Evolutionary conservation across 2,329 filamentous ascomycete species (phyloP).

Genomic region (Calonectria pseudoreteaudii): DNA sequence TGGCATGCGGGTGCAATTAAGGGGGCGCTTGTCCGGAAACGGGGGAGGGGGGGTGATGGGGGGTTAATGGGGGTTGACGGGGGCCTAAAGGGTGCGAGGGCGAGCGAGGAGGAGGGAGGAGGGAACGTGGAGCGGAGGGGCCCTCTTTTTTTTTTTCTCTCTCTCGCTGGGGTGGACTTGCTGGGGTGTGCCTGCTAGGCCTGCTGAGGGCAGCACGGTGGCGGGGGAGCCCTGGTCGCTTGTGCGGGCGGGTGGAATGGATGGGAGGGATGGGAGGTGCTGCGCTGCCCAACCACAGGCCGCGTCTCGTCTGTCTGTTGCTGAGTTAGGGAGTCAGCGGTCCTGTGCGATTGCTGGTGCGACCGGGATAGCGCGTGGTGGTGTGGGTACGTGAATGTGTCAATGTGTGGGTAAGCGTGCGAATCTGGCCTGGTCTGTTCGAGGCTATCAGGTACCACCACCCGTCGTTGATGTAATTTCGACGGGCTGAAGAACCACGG

Average conservation of each 20-base stretch:
- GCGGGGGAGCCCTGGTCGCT: constrained; percentile 19
- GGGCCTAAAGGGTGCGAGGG: constrained; percentile 24
- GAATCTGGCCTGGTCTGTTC: constrained; percentile 8
- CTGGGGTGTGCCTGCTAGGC: constrained; percentile 20
- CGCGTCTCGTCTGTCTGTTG: constrained; percentile 40
- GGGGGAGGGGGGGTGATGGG: constrained; percentile 31
- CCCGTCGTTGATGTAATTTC: constrained; percentile 19
- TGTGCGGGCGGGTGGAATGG: constrained; percentile 27
- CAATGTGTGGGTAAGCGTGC: constrained; percentile 14
- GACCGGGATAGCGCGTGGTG: constrained; percentile 34
- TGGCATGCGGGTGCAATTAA: constrained; percentile 43
- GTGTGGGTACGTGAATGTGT: constrained; percentile 31
- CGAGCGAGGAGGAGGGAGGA: constrained; percentile 31
- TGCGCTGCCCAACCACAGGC: constrained; percentile 35
- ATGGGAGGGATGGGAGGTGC: constrained; percentile 38
- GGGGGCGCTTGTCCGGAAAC: constrained; percentile 44
- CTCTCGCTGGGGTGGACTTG: constrained; percentile 2
- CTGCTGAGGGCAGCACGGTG: constrained; percentile 19
- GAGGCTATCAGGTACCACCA: constrained; percentile 3
- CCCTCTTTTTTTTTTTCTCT: constrained; percentile 17
- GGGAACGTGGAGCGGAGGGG: constrained; percentile 37
- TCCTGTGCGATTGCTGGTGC: constrained; percentile 30
- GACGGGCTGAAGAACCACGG: constrained; percentile 15
- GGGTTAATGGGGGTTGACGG: constrained; percentile 33
- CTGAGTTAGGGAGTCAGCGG: constrained; percentile 44